Evolutionary conservation across 164 flowering plant genomes (phyloP).

Genomic region (Houttuynia cordata): DNA sequence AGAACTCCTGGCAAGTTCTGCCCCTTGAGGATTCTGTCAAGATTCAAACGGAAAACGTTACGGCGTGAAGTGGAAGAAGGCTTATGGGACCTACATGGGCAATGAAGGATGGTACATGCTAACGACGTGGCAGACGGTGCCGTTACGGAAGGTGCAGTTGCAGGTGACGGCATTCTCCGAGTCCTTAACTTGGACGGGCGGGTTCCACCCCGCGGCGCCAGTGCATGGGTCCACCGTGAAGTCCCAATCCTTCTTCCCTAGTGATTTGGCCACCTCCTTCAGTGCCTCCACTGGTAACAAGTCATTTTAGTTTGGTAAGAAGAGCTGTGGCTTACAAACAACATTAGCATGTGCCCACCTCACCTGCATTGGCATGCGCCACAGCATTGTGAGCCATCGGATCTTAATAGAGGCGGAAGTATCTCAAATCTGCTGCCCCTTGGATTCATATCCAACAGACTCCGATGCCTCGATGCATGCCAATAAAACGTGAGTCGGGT

Average conservation of each 20-base stretch:
- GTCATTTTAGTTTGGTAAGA: too few relatives aligned
- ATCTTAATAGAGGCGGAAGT: too few relatives aligned
- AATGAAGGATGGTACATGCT: constrained; percentile 27
- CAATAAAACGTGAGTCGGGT: too few relatives aligned
- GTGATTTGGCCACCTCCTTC: constrained; percentile 20
- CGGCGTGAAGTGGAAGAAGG: too few relatives aligned
- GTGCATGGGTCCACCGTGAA: constrained; percentile 55
- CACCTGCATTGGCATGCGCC: too few relatives aligned
- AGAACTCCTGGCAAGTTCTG: constrained; percentile 53
- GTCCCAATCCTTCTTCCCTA: constrained; percentile 48
- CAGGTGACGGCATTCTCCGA: constrained; percentile 27
- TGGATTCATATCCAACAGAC: too few relatives aligned
- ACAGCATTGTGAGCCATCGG: too few relatives aligned
- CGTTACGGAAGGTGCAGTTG: constrained; percentile 27
- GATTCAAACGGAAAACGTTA: not conserved
- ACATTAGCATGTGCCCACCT: too few relatives aligned
- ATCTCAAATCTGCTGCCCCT: too few relatives aligned
- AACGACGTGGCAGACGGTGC: constrained; percentile 39
- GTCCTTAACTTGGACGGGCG: constrained; percentile 1
- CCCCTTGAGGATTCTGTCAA: constrained; percentile 8
- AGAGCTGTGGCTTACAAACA: too few relatives aligned
- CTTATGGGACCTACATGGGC: not conserved
- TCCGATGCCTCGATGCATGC: too few relatives aligned
- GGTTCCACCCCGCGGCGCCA: constrained; percentile 18
- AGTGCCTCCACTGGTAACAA: constrained; percentile 25